Evolutionary conservation across 2,329 filamentous ascomycete genomes (phyloP).

Genomic region (Lasiodiplodia sp.): DNA sequence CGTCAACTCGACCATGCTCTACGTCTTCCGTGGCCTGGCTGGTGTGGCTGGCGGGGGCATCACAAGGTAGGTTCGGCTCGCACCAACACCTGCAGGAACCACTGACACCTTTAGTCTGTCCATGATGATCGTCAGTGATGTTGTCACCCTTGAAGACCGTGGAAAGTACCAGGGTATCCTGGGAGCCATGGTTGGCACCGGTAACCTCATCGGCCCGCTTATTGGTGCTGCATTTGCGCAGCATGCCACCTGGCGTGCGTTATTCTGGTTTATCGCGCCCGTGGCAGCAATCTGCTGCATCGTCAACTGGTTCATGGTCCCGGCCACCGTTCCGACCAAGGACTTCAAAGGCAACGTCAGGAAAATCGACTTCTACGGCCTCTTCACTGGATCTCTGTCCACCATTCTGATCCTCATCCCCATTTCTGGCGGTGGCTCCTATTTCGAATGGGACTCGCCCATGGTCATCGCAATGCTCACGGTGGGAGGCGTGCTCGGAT

Average conservation of each 20-base stretch:
- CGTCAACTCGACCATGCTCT: slow-evolving; percentile 64
- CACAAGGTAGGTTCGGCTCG: slow-evolving; percentile 40
- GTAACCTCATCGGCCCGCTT: slow-evolving; percentile 41
- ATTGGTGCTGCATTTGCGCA: slow-evolving; percentile 44
- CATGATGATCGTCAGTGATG: slow-evolving; percentile 59
- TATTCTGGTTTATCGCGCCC: slow-evolving; percentile 52
- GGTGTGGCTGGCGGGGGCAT: slow-evolving; percentile 70
- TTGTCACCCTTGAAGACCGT: slow-evolving; percentile 57
- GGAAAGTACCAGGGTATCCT: slow-evolving; percentile 49
- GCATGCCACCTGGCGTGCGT: slow-evolving; percentile 53
- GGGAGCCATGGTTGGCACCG: slow-evolving; percentile 38
- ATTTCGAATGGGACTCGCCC: slow-evolving; percentile 63
- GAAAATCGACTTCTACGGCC: slow-evolving; percentile 67
- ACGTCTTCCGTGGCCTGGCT: slow-evolving; percentile 66
- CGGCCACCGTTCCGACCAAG: slow-evolving; percentile 57
- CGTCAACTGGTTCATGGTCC: slow-evolving; percentile 54
- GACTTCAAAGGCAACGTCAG: slow-evolving; percentile 56
- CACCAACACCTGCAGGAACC: slow-evolving; percentile 46
- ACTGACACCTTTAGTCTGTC: slow-evolving; percentile 45
- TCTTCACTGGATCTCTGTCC: slow-evolving; percentile 61
- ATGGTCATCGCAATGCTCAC: slow-evolving; percentile 67
- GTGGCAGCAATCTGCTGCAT: slow-evolving; percentile 40
- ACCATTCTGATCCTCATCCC: slow-evolving; percentile 69
- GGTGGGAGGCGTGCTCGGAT: slow-evolving; percentile 55
- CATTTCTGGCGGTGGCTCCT: slow-evolving; percentile 66